Evolutionary conservation across 345 rosid genomes (phyloP).

Genomic region (Moricandia moricandioides): DNA sequence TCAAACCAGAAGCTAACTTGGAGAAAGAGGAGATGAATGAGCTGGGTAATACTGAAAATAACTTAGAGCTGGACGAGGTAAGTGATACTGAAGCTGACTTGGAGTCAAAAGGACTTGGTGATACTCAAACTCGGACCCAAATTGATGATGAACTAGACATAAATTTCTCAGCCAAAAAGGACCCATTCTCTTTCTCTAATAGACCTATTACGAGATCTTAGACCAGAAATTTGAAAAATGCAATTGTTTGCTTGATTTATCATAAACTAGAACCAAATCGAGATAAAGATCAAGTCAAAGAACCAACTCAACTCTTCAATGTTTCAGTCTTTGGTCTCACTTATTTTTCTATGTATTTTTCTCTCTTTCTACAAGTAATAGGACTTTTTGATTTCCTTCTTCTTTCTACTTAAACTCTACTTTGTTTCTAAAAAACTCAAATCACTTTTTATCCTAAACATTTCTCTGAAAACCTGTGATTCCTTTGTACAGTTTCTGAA

Average conservation of each 20-base stretch:
- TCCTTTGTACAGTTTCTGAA: too few species aligned
- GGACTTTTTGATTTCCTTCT: neutral
- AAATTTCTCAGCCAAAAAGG: neutral
- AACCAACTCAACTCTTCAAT: neutral
- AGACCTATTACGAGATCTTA: neutral
- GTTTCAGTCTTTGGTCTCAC: neutral
- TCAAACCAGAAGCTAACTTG: too few species aligned
- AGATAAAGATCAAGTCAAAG: neutral
- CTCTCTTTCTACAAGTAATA: neutral
- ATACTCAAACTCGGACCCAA: neutral
- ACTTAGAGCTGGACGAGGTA: too few species aligned
- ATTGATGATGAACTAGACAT: neutral
- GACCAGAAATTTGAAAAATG: neutral
- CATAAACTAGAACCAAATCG: neutral
- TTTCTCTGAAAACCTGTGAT: too few species aligned
- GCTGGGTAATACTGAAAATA: too few species aligned
- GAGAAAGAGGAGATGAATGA: too few species aligned
- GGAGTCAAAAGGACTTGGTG: neutral
- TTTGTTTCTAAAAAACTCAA: too few species aligned
- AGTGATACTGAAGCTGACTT: neutral
- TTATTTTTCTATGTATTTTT: neutral
- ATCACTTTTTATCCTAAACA: too few species aligned
- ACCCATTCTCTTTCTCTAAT: neutral
- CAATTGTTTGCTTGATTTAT: neutral
- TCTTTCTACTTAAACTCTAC: neutral